Base-by-base conservation (phyloP, 129 eudicot genomes). In the Helianthus annuus region DNA sequence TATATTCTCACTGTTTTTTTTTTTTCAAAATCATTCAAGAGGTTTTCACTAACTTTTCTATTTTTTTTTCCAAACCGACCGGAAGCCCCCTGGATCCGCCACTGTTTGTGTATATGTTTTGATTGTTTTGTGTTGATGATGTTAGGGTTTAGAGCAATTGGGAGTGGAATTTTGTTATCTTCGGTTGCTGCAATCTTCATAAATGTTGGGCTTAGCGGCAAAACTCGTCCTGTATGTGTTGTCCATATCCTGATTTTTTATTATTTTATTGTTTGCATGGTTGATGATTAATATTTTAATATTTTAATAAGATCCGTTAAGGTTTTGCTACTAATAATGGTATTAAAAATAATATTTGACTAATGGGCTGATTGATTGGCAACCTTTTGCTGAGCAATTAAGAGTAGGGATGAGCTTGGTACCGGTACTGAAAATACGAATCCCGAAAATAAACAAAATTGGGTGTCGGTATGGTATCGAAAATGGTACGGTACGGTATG, bases 61-160 rank as follows among this genome's bases (percentile, higher is more conserved):
- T 19, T 19, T 19, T 19, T 19, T 19, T 19, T 19, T 19, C 22
- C 22, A 19, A 19, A 19, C 22, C 22, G 22, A 19, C 22, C 22
- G 22, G 22, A 19, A 19, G 0, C 0, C 22, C 22, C 22, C 22
- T 19, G 22, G 22, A 19, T 19, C 22, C 22, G 22, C 22, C 22
- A 19, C 22, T 19, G 22, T 17, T 10, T 57, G 0, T 27, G 64
- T 24, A 9, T 24, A 2, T 3, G 34, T 56, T 10, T 4, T 42
- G 75, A 70, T 36, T 36, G 12, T 17, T 53, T 58, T 61, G 10
- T 65, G 38, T n/a, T 34, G 9, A 0, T 7, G 46, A n/a, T 17
- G 42, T 58, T 73, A 92, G 98, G 96, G 44, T 89, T 92, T 80
- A 84, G 98, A 32, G 85, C 91, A 68, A 83, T 92, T 69, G 98